Evolutionary conservation across 257 asterid genomes (phyloP).

Genomic region (Primulina tabacum): DNA sequence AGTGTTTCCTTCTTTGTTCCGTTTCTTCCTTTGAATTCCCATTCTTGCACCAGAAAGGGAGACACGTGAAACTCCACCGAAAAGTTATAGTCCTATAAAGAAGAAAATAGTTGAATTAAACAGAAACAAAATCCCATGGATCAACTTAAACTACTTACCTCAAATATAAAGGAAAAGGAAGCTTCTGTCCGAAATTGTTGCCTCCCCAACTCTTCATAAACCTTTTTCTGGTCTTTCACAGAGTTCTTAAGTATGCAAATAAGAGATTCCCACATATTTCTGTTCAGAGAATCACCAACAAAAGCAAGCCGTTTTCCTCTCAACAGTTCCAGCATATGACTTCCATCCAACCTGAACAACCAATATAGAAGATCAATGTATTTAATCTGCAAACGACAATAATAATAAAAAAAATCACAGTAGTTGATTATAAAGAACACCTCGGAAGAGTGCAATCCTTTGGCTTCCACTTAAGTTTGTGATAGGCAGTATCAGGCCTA

Average conservation of each 20-base stretch:
- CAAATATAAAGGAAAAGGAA: constrained; percentile 56
- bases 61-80: constrained; percentile 65
- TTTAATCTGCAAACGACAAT: background rate
- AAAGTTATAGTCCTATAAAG: constrained; percentile 54
- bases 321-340: constrained; percentile 60
- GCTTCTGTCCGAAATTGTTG: constrained; percentile 55
- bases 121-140: background rate
- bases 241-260: constrained; percentile 61
- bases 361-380: background rate
- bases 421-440: constrained; percentile 13
- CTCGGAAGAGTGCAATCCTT: constrained; percentile 81
- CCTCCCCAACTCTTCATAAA: constrained; percentile 61
- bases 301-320: constrained; percentile 63
- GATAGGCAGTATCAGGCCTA: constrained; percentile 65
- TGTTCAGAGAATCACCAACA: constrained; percentile 72
- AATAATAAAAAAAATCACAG: background rate
- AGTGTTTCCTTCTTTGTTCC: constrained; percentile 69
- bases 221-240: constrained; percentile 50
- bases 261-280: constrained; percentile 89
- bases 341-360: constrained; percentile 49
- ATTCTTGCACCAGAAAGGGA: constrained; percentile 79
- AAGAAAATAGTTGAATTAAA: background rate
- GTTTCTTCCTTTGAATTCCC: constrained; percentile 41
- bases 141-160: constrained; percentile 28
- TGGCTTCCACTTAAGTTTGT: constrained; percentile 79